Percentiles rank a stretch among this genome's conserved stretches.
Conservation (phyloP, 2,329 filamentous ascomycete genomes). For the Tricladium varicosporioides region DNA sequence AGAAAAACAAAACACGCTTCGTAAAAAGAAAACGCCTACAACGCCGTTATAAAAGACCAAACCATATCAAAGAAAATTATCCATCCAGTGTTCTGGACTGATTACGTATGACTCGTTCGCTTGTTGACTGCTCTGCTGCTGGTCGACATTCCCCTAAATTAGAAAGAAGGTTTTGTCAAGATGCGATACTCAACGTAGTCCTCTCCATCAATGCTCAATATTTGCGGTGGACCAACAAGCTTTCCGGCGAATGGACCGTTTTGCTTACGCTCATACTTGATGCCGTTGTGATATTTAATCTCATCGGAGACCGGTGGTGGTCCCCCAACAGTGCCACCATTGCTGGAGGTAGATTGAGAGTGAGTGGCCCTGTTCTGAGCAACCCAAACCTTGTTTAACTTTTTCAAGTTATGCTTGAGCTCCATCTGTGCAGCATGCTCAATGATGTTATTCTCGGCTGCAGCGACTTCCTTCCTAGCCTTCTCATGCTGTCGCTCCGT, state of each 20-base stretch:
- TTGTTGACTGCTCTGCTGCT: no score
- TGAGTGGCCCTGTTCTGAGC: constrained; percentile 26
- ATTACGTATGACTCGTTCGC: no score
- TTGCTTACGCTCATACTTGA: constrained; percentile 62
- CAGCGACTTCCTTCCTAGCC: constrained; percentile 28
- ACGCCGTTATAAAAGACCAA: no score
- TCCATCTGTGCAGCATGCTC: constrained; percentile 27
- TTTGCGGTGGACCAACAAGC: constrained; percentile 59
- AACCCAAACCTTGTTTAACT: constrained; percentile 32
- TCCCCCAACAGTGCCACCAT: constrained; percentile 34
- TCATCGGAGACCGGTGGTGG: constrained; percentile 41
- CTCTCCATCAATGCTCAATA: constrained; percentile 64
- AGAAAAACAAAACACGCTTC: no score
- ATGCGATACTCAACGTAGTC: constrained; percentile 67
- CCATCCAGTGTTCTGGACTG: no score
- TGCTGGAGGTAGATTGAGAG: constrained; percentile 5
- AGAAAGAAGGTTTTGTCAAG: constrained; percentile 61
- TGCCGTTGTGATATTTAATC: constrained; percentile 53
- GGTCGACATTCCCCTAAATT: background rate
- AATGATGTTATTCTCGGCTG: constrained; percentile 24
- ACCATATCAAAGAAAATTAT: no score
- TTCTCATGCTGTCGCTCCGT: constrained; percentile 28
- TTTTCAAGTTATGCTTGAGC: constrained; percentile 32
- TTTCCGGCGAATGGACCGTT: constrained; percentile 61
- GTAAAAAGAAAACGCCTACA: no score